Base-by-base conservation (phyloP, 805 yeast species). In the Starmerella ratchasimensis region DNA sequence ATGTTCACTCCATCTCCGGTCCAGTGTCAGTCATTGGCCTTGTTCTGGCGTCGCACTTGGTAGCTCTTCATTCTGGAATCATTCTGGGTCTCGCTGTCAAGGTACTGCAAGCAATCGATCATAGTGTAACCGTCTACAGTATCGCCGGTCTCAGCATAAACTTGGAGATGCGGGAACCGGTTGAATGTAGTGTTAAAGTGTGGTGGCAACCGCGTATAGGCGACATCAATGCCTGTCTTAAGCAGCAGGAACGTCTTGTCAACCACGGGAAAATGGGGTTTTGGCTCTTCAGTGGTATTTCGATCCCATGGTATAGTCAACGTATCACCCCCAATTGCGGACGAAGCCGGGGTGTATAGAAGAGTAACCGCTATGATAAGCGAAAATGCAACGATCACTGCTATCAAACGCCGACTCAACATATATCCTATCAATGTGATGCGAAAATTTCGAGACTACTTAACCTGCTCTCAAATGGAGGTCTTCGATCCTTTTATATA, bases 101-200 rank as follows among this genome's bases (percentile, higher is more conserved):
- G 30, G 38, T 51, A 48, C 6, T 44, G 48, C 2, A 61, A 46
- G 7, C 51, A 45, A 30, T 60, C 63, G 14, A 54, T 46, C 17
- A 61, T 53, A 20, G 52, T 56, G 29, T 48, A 35, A 18, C 63
- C 63, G 13, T 44, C 55, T 18, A 61, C 41, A 7, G 51, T 38
- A n/a, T 48, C 57, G 2, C 53, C 50, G 3, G 50, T 42, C 37
- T 60, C 65, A 3, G 62, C 54, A 41, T 61, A 61, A 5, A 61
- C 33, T 15, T 50, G 59, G 39, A 55, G 58, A 31, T 57, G 43
- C 5, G 53, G 57, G 18, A 56, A 47, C 17, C 52, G 42, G 3
- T 57, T 51, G 13, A 60, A 41, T 1, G 63, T 58, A 8, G 63
- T 57, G 31, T 43, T 32, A 10, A 59, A 31, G 36, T 61, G 65